Evolutionary conservation across 2,329 filamentous ascomycete species (phyloP).

Genomic region (Trichoderma lentiforme): DNA sequence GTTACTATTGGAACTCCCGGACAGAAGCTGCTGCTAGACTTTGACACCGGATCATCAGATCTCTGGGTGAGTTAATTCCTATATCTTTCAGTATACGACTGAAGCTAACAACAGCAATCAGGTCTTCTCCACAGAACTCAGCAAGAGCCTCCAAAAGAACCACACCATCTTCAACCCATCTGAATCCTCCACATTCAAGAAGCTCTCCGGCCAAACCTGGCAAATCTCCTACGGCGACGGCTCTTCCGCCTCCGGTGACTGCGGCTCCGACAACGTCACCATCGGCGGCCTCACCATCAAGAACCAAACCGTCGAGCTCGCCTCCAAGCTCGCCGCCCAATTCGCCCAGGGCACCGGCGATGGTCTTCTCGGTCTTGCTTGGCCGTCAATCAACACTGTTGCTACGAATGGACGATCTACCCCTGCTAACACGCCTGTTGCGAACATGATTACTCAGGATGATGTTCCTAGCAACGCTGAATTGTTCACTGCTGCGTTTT

Average conservation of each 20-base stretch:
- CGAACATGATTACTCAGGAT: constrained; percentile 52
- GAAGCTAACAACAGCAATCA: constrained; percentile 33
- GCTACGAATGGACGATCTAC: constrained; percentile 40
- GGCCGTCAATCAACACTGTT: constrained; percentile 43
- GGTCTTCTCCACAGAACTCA: constrained; percentile 46
- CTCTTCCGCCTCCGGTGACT: constrained; percentile 40
- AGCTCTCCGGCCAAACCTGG: constrained; percentile 39
- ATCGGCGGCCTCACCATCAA: constrained; percentile 41
- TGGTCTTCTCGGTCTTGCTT: constrained; percentile 45
- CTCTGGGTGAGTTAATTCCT: constrained; percentile 26
- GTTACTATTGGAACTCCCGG: constrained; percentile 24
- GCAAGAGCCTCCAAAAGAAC: constrained; percentile 33
- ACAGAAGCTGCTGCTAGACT: constrained; percentile 22
- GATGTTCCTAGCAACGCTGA: constrained; percentile 34
- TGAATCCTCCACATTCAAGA: constrained; percentile 37
- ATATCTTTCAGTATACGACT: rapidly evolving
- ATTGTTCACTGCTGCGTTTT: constrained; percentile 31
- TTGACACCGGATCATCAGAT: constrained; percentile 28
- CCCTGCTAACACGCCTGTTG: constrained; percentile 41
- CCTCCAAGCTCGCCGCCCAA: constrained; percentile 37
- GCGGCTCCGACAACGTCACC: constrained; percentile 42
- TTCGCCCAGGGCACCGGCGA: constrained; percentile 41
- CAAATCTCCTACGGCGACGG: constrained; percentile 45
- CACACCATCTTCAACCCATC: constrained; percentile 40
- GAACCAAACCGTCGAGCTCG: constrained; percentile 43